Conservation (phyloP, 1,284 basidiomycete species). For the Ustilago loliicola region DNA sequence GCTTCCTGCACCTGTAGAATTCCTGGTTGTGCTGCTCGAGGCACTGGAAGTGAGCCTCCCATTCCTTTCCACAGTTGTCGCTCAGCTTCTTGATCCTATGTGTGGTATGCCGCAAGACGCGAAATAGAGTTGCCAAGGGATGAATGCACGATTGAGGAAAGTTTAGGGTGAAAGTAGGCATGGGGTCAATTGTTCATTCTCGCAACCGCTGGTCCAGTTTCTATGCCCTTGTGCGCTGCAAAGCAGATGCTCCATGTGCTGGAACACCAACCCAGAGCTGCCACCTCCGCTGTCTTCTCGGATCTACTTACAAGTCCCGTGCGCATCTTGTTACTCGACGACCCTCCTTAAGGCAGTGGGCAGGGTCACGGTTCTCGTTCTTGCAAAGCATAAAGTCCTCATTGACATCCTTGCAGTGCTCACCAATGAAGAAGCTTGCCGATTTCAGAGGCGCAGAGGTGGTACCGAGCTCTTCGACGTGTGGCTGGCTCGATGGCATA, state of each 20-base stretch:
- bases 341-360: slow-evolving; percentile 94
- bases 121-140: background rate
- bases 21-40: slow-evolving; percentile 97
- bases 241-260: no score
- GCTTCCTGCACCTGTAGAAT: slow-evolving; percentile 89
- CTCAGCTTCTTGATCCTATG: slow-evolving; percentile 89
- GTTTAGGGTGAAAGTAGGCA: background rate
- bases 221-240: background rate
- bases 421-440: slow-evolving; percentile 96
- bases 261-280: no score
- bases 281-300: no score
- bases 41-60: slow-evolving; percentile 94
- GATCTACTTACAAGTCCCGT: slow-evolving; percentile 82
- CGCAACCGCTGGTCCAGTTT: background rate
- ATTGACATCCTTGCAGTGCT: slow-evolving; percentile 95
- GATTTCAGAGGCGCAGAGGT: slow-evolving; percentile 96
- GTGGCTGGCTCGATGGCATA: slow-evolving; percentile 74
- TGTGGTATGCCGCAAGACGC: background rate
- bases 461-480: slow-evolving; percentile 88
- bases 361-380: slow-evolving; percentile 87
- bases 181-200: background rate
- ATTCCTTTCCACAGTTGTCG: slow-evolving; percentile 89
- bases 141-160: background rate
- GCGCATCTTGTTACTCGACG: slow-evolving; percentile 95
- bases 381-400: slow-evolving; percentile 99